Base-by-base conservation (phyloP, 2,329 filamentous ascomycete species). In the Teratosphaeriaceae sp. region DNA sequence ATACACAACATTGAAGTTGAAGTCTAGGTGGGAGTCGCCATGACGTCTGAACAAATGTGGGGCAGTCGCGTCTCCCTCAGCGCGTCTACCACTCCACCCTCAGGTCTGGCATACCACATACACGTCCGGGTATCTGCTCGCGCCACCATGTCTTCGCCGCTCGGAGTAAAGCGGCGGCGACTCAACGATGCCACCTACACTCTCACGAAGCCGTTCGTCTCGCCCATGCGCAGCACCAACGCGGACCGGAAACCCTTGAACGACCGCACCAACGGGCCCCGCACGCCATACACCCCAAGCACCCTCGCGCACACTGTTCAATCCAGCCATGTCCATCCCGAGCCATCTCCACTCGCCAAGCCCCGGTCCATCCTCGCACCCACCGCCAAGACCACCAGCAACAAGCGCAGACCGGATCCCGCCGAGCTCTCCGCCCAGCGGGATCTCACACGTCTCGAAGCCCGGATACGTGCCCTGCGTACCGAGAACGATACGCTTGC, bases 161-260 rank as follows among this genome's bases (percentile, higher is more conserved):
- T 73, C 44, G 69, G 70, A 44, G 45, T 52, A 12, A 85, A 85
- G 67, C 76, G 80, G 38, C 79, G 82, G 47, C 77, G 79, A 50
- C 66, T 83, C 49, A 73, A 81, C 45, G 67, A 73, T 34, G 73
- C 76, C 29, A 65, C 72, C 18, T 71, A 69, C n/a, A 74, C 75
- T 5, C 73, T 86, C 37, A 74, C 75, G 48, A 84, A 81, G 58
- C 84, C 84, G 0, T 88, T 88, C 67, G 80, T 82, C 51, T 86
- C 84, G 35, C 84, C 82, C 12, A 73, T 84, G 47, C 76, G 74
- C 51, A 72, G 68, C 27, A 67, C 69, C 22, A 53, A 52, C 34
- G 23, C 37, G n/a, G 40, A 43, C 9, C 41, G 42, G 16, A 39
- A 46, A 13, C 50, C 51, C 29, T 38, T 51, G 15, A 46, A 46